Base-by-base conservation (phyloP, 2,329 filamentous ascomycete genomes). In the Cercospora citrullina region DNA sequence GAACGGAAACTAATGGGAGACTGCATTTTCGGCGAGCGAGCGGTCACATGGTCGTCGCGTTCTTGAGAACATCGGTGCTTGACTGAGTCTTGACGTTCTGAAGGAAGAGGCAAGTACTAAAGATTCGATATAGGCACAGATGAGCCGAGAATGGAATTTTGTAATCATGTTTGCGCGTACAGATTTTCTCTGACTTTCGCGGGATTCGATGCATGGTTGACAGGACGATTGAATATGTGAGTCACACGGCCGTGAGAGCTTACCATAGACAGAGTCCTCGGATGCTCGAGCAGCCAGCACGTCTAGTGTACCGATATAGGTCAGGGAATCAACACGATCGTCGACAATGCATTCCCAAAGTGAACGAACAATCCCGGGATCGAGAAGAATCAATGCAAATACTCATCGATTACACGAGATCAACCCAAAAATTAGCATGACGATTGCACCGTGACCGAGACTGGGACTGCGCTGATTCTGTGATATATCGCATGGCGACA, bases 1-100 rank as follows among this genome's bases (percentile, higher is more conserved):
- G 7, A n/a, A 39, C 30, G 30, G 30, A 30, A 23, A 26, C 31
- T 45, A 60, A 60, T 21, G 58, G 30, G 4, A 42, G 58, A 60
- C 58, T 60, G 58, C 58, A 60, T 60, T 23, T 60, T 60, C 58
- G 58, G 58, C 58, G 58, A 60, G 58, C 39, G 58, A 36, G 16
- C 39, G 58, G 21, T 60, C 33, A 60, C 31, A 39, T 60, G 58
- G 26, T n/a, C 45, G 18, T 45, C 14, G 12, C 26, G 2, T 26
- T 31, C 5, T 36, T 8, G 23, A 28, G 30, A 8, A 7, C 48
- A 28, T 55, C 23, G 48, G 48, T 12, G 4, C 45, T 48, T 48
- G 45, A 48, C 45, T 18, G 45, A 48, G 45, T 23, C 45, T 48
- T 48, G 21, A 12, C n/a, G 36, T 3, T 42, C 36, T 9, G 16